These are phyloP conservation scores for Coemansia aciculifera DNA, from an alignment of 192 early-diverging fungal species.

Conservation along the genomic window DNA sequence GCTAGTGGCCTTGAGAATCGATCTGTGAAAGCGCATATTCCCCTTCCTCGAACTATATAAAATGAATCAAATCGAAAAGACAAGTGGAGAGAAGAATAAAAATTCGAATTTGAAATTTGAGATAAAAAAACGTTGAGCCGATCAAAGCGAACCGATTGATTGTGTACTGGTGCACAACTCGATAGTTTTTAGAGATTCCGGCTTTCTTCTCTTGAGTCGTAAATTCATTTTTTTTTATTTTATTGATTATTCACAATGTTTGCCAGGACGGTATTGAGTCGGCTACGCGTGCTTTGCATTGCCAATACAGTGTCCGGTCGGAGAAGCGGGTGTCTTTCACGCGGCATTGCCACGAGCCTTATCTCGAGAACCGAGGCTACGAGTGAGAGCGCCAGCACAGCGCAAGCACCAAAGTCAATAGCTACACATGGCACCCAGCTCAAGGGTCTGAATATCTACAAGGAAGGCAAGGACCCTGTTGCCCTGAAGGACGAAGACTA, in stretches of 20 bases:
- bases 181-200: not conserved
- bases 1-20: conserved; percentile 31
- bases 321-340: not conserved
- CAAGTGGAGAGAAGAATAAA: not conserved
- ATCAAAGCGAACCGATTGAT: not conserved
- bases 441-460: conserved; percentile 84
- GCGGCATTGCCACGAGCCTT: not conserved
- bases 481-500: conserved; percentile 84
- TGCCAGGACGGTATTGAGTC: not conserved
- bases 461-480: conserved; percentile 81
- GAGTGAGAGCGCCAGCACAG: not conserved
- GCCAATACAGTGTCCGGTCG: not conserved
- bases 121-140: not conserved
- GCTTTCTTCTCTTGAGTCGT: not conserved
- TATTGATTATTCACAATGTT: not conserved
- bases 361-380: conserved; percentile 2
- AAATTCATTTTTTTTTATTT: conserved; percentile 3
- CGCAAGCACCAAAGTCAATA: conserved; percentile 48
- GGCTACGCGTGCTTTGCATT: not conserved
- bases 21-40: conserved; percentile 42
- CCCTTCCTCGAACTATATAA: not conserved
- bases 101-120: not conserved
- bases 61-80: not conserved
- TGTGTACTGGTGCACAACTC: not conserved
- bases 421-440: conserved; percentile 75